phyloP scores from a whole-genome alignment of 2,329 filamentous ascomycete genomes.

The Sarocladiaceae sp. region DNA sequence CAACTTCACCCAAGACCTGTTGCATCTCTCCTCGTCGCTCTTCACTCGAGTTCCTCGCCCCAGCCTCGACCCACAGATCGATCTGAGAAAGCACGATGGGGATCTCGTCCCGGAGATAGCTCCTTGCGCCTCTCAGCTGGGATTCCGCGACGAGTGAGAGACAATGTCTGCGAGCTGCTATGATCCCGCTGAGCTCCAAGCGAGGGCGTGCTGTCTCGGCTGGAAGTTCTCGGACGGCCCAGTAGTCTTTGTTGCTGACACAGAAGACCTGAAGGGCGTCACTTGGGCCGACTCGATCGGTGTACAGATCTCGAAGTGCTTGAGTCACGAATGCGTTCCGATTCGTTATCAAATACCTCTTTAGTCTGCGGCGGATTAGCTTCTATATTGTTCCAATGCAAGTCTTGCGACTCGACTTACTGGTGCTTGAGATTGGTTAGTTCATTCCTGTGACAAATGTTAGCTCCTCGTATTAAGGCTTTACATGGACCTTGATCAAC shows the following conservation, averaged over 20 bases:
- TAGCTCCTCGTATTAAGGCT: not conserved
- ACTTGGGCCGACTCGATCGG: slow-evolving; percentile 14
- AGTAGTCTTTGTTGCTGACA: slow-evolving; percentile 37
- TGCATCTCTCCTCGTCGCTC: slow-evolving; percentile 30
- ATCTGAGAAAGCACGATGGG: slow-evolving; percentile 33
- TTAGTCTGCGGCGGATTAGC: slow-evolving; percentile 18
- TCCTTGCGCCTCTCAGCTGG: slow-evolving; percentile 27
- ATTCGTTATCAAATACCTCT: slow-evolving; percentile 26
- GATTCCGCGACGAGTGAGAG: slow-evolving; percentile 37
- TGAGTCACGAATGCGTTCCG: slow-evolving; percentile 30
- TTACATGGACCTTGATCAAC: not conserved
- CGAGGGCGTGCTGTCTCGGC: slow-evolving; percentile 20
- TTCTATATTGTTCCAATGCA: not conserved
- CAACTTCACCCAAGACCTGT: slow-evolving; percentile 23
- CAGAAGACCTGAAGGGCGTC: slow-evolving; percentile 32
- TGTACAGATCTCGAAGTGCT: slow-evolving; percentile 24
- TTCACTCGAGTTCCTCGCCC: slow-evolving; percentile 27
- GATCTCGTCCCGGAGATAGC: slow-evolving; percentile 34
- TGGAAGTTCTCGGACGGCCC: slow-evolving; percentile 24
- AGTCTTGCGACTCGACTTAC: slow-evolving; percentile 16
- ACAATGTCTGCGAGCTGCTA: slow-evolving; percentile 34
- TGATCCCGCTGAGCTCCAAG: slow-evolving; percentile 36
- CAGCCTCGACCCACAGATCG: slow-evolving; percentile 38
- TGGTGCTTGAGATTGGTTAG: slow-evolving; percentile 15
- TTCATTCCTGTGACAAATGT: slow-evolving; percentile 9